A percentile compares a stretch with the other conserved stretches of the same genome.
Conservation (phyloP, 352 stramenopile species). For the Lagenidium sp. region DNA sequence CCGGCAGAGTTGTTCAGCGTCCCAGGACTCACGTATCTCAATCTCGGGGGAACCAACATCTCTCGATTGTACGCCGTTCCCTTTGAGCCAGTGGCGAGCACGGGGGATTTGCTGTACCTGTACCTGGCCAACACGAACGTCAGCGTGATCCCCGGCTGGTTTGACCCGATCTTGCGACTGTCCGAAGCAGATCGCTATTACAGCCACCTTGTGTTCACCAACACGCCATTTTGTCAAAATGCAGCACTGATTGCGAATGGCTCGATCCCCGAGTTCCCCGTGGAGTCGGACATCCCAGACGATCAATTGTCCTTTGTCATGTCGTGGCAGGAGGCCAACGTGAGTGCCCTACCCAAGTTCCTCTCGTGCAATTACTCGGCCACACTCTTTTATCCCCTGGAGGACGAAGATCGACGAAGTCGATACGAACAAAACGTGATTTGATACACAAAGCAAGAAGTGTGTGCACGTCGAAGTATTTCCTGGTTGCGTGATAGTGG, state of each 20-base stretch:
- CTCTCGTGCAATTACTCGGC: neutral
- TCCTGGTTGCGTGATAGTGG: no score
- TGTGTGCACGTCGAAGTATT: no score
- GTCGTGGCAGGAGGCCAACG: neutral
- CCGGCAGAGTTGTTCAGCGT: constrained; percentile 1
- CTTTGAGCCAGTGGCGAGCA: neutral
- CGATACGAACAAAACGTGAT: no score
- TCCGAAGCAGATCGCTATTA: neutral
- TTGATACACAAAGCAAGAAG: no score
- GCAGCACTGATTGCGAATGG: neutral
- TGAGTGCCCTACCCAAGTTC: neutral
- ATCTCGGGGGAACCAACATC: constrained; percentile 2
- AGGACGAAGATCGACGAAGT: neutral
- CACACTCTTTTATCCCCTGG: neutral
- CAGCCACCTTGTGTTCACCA: neutral
- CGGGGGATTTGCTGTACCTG: neutral
- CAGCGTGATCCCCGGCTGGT: constrained; percentile 1
- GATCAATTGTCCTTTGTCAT: neutral
- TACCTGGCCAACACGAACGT: constrained; percentile 5
- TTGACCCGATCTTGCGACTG: neutral
- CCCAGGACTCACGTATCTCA: neutral
- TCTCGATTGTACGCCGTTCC: neutral
- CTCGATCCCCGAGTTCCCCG: neutral
- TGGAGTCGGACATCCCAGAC: neutral
- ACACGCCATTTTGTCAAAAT: neutral